Evolutionary conservation across 306 rosid genomes (phyloP), one percentile per base, ranked within the genome.

Genomic region (Boehmeria nivea): DNA sequence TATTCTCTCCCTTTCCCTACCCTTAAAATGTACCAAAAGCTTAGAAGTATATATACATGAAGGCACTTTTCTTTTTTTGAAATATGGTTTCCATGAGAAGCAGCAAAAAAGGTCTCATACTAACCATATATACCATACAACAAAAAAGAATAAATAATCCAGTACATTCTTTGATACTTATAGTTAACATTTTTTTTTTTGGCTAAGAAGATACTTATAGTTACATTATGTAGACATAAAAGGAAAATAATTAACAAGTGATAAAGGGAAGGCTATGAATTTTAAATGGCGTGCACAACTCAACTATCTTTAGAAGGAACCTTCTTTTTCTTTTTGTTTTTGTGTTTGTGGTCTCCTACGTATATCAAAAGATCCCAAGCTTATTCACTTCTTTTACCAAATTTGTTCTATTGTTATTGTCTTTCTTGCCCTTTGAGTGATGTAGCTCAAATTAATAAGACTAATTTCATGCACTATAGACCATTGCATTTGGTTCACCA

Each of bases 261-360:
- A 36, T 10, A 59, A 70, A 55, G 40, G 12, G 23, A 38, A 39
- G 39, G 50, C 51, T 39, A 59, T 52, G 33, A 54, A 60, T 55
- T 54, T 33, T 71, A 42, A 53, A 61, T 61, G 40, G 45, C 53
- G 51, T 50, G 33, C 25, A 34, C 38, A 18, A 60, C 64, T 44
- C 64, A 74, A 53, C 70, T 17, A 27, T 61, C 65, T 56, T 64
- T 58, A 46, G 58, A 36, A 57, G 24, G 22, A 43, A 51, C 38
- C 54, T 31, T 44, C 53, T 50, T 22, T 54, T 12, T 45, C 45
- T 60, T 43, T 28, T 23, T 34, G 24, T 48, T 20, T 53, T n/a
- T 45, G 46, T 60, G 34, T 27, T 23, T 37, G 38, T 36, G 64
- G 45, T 23, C 54, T 19, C 44, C 39, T n/a, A 18, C 48, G 31